Evolutionary conservation across 1,139 yeast species (phyloP).

Genomic region (Yamadazyma conglobata): DNA sequence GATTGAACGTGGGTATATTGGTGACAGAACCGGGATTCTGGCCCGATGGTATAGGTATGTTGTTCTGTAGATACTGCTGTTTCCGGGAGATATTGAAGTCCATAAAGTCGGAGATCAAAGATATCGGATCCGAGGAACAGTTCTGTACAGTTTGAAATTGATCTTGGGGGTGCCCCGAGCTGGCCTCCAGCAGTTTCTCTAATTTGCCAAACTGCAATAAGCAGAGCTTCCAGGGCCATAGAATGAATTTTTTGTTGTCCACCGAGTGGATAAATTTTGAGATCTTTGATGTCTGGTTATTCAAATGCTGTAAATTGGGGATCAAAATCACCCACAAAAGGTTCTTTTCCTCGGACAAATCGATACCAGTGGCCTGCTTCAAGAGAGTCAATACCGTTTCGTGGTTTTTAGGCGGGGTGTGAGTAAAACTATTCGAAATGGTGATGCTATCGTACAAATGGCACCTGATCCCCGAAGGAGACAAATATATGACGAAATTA

Average conservation of each 20-base stretch:
- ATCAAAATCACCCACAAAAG: slow-evolving; percentile 59
- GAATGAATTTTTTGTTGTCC: slow-evolving; percentile 53
- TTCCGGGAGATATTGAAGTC: slow-evolving; percentile 30
- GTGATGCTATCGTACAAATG: slow-evolving; percentile 49
- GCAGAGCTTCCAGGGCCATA: slow-evolving; percentile 73
- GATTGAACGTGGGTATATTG: slow-evolving; percentile 19
- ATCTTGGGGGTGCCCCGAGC: not conserved
- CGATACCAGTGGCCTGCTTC: slow-evolving; percentile 53
- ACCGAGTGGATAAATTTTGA: slow-evolving; percentile 51
- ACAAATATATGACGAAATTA: slow-evolving; percentile 54
- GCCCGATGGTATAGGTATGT: slow-evolving; percentile 3
- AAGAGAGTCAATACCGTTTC: slow-evolving; percentile 47
- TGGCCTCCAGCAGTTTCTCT: slow-evolving; percentile 13
- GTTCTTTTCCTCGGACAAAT: slow-evolving; percentile 16
- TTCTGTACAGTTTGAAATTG: slow-evolving; percentile 6
- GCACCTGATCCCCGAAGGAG: slow-evolving; percentile 76
- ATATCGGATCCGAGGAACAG: slow-evolving; percentile 27
- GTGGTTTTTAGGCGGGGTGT: slow-evolving; percentile 49
- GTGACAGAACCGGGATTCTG: slow-evolving; percentile 8
- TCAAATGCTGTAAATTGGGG: slow-evolving; percentile 65
- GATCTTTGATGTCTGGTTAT: slow-evolving; percentile 64
- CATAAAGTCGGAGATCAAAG: slow-evolving; percentile 34
- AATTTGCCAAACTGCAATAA: slow-evolving; percentile 48
- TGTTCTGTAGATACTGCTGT: slow-evolving; percentile 14
- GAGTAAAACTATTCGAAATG: slow-evolving; percentile 38